A percentile compares a stretch with the other conserved stretches of the same genome.
These are phyloP conservation scores for Globomyces sp. DNA, from an alignment of 371 early-diverging fungal genomes.

Conservation along the genomic window DNA sequence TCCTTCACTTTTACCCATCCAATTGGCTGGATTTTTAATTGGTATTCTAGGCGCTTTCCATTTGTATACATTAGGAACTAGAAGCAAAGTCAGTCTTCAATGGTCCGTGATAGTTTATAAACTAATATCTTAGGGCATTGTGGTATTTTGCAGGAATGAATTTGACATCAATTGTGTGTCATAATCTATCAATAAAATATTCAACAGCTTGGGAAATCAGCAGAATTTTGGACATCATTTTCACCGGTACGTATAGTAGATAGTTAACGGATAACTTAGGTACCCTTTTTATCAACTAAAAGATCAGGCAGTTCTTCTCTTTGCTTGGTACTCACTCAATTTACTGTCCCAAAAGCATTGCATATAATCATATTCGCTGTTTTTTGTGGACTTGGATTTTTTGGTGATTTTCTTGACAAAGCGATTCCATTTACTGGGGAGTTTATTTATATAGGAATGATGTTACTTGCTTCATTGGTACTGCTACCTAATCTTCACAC, in stretches of 20 bases:
- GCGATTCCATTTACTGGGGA: constrained; percentile 9
- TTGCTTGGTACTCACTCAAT: background rate
- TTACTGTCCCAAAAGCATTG: background rate
- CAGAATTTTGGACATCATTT: constrained; percentile 3
- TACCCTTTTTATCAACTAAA: no score
- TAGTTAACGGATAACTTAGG: no score
- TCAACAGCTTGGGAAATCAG: background rate
- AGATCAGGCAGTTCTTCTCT: background rate
- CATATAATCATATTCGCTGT: background rate
- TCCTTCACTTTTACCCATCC: background rate
- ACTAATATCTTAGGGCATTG: constrained; percentile 6
- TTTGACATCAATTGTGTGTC: constrained; percentile 9
- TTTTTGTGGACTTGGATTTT: background rate
- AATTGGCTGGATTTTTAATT: background rate
- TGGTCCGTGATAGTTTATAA: background rate
- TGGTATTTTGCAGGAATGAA: constrained; percentile 9
- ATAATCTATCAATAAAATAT: constrained; percentile 6
- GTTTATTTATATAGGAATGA: constrained; percentile 4
- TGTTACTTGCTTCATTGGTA: background rate
- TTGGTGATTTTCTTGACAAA: constrained; percentile 2
- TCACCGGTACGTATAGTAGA: background rate
- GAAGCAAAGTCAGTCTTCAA: background rate
- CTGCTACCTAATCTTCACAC: background rate
- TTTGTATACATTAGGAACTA: background rate
- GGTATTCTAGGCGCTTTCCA: background rate